Conservation (phyloP, 495 filamentous ascomycete genomes). For the Penicillium odoratum region DNA sequence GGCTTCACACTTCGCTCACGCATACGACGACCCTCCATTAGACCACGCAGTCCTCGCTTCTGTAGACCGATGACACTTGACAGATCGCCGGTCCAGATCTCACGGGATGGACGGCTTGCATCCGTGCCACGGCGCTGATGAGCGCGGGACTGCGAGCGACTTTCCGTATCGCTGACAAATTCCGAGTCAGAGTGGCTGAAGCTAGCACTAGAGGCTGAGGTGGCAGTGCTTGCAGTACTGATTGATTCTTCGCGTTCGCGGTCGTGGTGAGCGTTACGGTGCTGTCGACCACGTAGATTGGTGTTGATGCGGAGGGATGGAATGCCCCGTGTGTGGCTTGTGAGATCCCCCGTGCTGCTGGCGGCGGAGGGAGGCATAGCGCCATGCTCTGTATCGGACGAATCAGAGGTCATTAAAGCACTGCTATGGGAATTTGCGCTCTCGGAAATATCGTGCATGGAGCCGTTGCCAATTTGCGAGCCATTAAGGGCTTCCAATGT, state of each 20-base stretch:
- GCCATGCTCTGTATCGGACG: conserved; percentile 49
- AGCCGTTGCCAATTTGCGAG: conserved; percentile 28
- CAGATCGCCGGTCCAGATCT: conserved; percentile 80
- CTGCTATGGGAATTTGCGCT: conserved; percentile 31
- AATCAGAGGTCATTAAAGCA: conserved; percentile 38
- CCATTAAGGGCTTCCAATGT: conserved; percentile 48
- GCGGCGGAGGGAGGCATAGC: conserved; percentile 31
- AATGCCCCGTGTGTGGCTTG: conserved; percentile 33
- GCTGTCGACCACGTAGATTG: conserved; percentile 27
- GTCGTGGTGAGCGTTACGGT: conserved; percentile 24
- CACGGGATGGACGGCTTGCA: conserved; percentile 36
- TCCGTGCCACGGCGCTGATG: conserved; percentile 39
- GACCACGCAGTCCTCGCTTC: conserved; percentile 84
- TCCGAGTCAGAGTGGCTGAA: conserved; percentile 48
- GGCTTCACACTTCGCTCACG: conserved; percentile 62
- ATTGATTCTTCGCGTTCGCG: conserved; percentile 45
- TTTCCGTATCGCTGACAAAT: conserved; percentile 27
- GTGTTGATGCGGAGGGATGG: conserved; percentile 50
- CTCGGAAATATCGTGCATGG: conserved; percentile 17
- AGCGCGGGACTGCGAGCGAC: conserved; percentile 20
- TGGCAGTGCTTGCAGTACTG: conserved; percentile 45
- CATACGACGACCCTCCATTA: conserved; percentile 94
- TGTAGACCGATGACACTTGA: conserved; percentile 96
- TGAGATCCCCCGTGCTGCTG: conserved; percentile 34
- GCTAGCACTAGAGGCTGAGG: conserved; percentile 43